Base-by-base conservation (phyloP, 129 eudicot species). In the Flaveria sonorensis region DNA sequence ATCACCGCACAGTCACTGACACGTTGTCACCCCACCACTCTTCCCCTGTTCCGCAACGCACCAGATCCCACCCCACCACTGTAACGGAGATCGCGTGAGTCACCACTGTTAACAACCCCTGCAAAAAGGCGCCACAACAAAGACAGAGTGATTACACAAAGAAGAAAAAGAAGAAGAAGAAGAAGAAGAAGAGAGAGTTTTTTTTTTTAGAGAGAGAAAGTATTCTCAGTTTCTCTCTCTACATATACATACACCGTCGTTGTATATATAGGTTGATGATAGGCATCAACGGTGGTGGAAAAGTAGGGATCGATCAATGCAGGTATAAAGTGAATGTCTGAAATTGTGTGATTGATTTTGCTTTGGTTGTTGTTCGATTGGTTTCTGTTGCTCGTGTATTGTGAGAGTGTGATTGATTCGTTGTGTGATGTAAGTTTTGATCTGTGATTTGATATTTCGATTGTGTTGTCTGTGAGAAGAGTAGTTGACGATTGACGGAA, bases 61-160 rank as follows among this genome's bases (percentile, higher is more conserved):
- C 19, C 0, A 51, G 26, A 82, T 78, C 39, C 60, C 11, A 61
- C 21, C 80, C 42, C 82, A 10, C 36, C 36, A 36, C 14, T 24
- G 36, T 73, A 85, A 82, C 89, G 82, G 86, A 78, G 79, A 81
- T 85, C 84, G 89, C 89, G 84, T 85, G 89, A 78, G 79, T 74
- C 79, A 65, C 77, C 45, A 82, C 82, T 48, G 73, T 11, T 69
- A 81, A 71, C 73, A 24, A 52, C 47, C 42, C 81, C 86, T 85
- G 89, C 89, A 85, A 78, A 85, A 85, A 79, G 82, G 76, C 81
- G 79, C 82, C 86, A 53, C 84, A 79, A 69, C 68, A 68, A n/a
- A 71, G 68, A 64, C 78, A 51, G 61, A 23, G 74, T 81, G 71
- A 67, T 65, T 78, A 40, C 62, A 78, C 74, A 69, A 79, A 77